These are phyloP conservation scores for Ceratobasidium sp. DNA, from an alignment of 1,284 basidiomycete species.

Conservation along the genomic window DNA sequence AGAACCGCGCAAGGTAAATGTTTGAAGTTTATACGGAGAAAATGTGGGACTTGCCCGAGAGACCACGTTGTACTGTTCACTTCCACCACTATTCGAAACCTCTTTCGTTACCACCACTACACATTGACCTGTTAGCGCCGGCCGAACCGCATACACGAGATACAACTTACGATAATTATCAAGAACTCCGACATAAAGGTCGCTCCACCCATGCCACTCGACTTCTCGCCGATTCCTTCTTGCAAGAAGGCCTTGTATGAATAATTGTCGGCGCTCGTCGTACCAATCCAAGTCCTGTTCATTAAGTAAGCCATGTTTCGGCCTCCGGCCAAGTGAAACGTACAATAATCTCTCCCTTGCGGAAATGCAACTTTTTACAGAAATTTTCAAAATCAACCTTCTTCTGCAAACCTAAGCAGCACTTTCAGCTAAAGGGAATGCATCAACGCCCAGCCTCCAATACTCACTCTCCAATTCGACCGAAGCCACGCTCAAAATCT, in stretches of 20 bases:
- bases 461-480: slow-evolving; percentile 30
- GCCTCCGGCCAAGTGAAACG: slow-evolving; percentile 48
- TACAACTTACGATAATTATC: slow-evolving; percentile 74
- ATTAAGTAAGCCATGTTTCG: slow-evolving; percentile 1
- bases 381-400: slow-evolving; percentile 86
- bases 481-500: slow-evolving; percentile 49
- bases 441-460: not conserved
- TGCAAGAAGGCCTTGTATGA: slow-evolving; percentile 69
- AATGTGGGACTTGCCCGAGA: slow-evolving; percentile 65
- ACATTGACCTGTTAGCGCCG: slow-evolving; percentile 37
- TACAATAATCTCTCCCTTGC: slow-evolving; percentile 83
- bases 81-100: slow-evolving; percentile 60
- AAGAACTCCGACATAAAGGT: slow-evolving; percentile 70
- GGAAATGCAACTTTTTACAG: slow-evolving; percentile 76
- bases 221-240: slow-evolving; percentile 62
- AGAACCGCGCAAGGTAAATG: slow-evolving; percentile 21
- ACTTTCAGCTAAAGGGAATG: not conserved
- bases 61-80: slow-evolving; percentile 64
- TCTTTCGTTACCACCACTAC: slow-evolving; percentile 63
- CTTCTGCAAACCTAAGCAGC: slow-evolving; percentile 49
- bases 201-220: slow-evolving; percentile 71
- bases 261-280: slow-evolving; percentile 75
- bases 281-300: slow-evolving; percentile 80
- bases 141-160: slow-evolving; percentile 50
- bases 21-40: not conserved